These are phyloP conservation scores for Neurospora terricola DNA, from an alignment of 495 filamentous ascomycete species.

Conservation along the genomic window DNA sequence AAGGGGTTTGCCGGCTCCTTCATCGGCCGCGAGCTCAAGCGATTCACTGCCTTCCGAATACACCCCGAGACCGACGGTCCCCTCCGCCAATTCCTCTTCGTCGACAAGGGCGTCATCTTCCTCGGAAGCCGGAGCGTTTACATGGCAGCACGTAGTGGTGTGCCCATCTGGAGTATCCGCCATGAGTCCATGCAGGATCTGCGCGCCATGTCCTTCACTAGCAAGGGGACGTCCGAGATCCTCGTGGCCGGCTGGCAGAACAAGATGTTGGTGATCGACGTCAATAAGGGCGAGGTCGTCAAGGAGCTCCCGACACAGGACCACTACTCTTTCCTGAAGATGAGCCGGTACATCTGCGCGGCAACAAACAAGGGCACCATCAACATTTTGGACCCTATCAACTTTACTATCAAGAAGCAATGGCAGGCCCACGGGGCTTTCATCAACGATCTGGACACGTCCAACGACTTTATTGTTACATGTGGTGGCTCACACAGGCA, in stretches of 20 bases:
- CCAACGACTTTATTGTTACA: conserved; percentile 82
- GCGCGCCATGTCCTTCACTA: conserved; percentile 88
- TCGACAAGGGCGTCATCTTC: conserved; percentile 78
- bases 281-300: conserved; percentile 70
- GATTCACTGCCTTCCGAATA: conserved; percentile 59
- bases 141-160: conserved; percentile 69
- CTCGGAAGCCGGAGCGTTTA: conserved; percentile 70
- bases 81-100: conserved; percentile 72
- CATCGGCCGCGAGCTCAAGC: conserved; percentile 68
- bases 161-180: conserved; percentile 75
- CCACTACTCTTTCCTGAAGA: conserved; percentile 84
- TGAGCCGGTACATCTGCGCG: conserved; percentile 80
- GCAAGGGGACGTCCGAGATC: conserved; percentile 67
- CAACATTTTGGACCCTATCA: conserved; percentile 71
- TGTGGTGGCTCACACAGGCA: conserved; percentile 81
- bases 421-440: conserved; percentile 80
- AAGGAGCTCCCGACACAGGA: conserved; percentile 61
- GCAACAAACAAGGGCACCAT: conserved; percentile 77
- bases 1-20: conserved; percentile 82
- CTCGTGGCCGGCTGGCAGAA: conserved; percentile 79
- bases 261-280: conserved; percentile 82
- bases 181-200: conserved; percentile 71
- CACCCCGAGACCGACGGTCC: conserved; percentile 57
- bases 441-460: conserved; percentile 92
- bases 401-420: conserved; percentile 64